These are phyloP conservation scores for Lagerstroemia speciosa DNA, from an alignment of 345 rosid species.

Conservation along the genomic window DNA sequence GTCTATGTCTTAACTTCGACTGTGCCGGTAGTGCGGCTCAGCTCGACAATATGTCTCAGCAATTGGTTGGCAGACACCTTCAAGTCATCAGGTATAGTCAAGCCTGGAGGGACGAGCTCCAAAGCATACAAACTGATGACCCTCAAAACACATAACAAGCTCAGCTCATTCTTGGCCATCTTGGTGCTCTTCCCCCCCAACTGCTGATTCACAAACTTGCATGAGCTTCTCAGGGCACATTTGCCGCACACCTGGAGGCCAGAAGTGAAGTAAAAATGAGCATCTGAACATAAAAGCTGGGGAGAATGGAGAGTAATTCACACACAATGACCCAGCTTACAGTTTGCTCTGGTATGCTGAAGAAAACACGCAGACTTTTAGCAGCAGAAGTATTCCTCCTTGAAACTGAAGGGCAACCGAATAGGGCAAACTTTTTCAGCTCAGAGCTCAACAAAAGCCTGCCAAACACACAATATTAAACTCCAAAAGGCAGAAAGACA, in stretches of 20 bases:
- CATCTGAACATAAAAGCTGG: background rate
- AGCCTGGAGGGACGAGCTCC: slow-evolving; percentile 37
- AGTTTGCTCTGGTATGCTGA: slow-evolving; percentile 50
- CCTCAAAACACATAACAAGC: slow-evolving; percentile 51
- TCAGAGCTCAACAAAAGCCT: slow-evolving; percentile 79
- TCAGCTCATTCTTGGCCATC: slow-evolving; percentile 18
- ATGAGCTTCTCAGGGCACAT: slow-evolving; percentile 50
- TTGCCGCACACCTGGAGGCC: slow-evolving; percentile 54
- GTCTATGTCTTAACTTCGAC: slow-evolving; percentile 4
- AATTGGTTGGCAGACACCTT: slow-evolving; percentile 39
- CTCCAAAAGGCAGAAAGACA: background rate
- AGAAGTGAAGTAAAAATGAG: slow-evolving; percentile 4
- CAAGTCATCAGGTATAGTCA: slow-evolving; percentile 46
- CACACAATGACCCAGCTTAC: slow-evolving; percentile 27
- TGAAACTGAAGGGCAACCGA: slow-evolving; percentile 63
- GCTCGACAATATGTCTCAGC: slow-evolving; percentile 42
- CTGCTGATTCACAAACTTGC: slow-evolving; percentile 50
- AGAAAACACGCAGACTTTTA: slow-evolving; percentile 57
- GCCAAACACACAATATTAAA: background rate
- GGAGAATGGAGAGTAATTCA: background rate
- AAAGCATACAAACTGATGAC: slow-evolving; percentile 43
- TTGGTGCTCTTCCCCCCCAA: slow-evolving; percentile 35
- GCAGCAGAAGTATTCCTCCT: slow-evolving; percentile 49
- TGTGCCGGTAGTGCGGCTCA: slow-evolving; percentile 30
- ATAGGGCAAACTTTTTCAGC: slow-evolving; percentile 48